Evolutionary conservation across 768 basidiomycete genomes (phyloP).

Genomic region (Leucosporidium yakuticum): DNA sequence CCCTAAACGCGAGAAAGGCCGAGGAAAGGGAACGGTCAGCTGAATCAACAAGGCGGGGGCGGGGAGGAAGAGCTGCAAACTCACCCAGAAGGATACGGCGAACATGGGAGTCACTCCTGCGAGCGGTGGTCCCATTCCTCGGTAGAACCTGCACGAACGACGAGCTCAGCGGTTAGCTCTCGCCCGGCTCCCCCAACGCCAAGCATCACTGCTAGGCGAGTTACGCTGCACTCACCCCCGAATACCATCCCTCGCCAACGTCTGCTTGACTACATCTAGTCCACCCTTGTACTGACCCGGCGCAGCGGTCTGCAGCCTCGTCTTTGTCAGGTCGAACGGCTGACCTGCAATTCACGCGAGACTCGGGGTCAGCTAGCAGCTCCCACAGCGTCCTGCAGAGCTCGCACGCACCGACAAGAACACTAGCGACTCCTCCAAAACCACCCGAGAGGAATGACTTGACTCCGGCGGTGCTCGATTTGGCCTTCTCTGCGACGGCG

Average conservation of each 20-base stretch:
- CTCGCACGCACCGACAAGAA: constrained; percentile 72
- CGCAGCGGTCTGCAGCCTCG: constrained; percentile 85
- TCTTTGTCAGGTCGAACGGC: constrained; percentile 95
- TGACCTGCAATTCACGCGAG: constrained; percentile 58
- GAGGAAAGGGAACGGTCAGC: constrained; percentile 5
- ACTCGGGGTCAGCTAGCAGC: neutral
- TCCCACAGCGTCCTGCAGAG: neutral
- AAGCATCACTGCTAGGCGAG: neutral
- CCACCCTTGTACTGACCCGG: constrained; percentile 86
- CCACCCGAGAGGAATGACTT: constrained; percentile 94
- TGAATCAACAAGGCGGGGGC: neutral
- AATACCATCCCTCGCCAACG: constrained; percentile 81
- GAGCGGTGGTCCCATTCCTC: constrained; percentile 50
- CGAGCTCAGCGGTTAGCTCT: neutral
- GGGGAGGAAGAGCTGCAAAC: constrained; percentile 33
- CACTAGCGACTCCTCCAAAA: constrained; percentile 78
- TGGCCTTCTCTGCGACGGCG: neutral
- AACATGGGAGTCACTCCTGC: constrained; percentile 84
- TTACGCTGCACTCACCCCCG: constrained; percentile 55
- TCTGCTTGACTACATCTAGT: constrained; percentile 85
- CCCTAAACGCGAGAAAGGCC: constrained; percentile 51
- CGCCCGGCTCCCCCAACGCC: neutral
- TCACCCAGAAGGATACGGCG: constrained; percentile 94
- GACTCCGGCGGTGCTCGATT: constrained; percentile 36
- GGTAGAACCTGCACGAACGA: constrained; percentile 60